A percentile compares a stretch with the other conserved stretches of the same genome.
Evolutionary conservation across 164 flowering plant genomes (phyloP).

Genomic region (Cinnamomum chago): DNA sequence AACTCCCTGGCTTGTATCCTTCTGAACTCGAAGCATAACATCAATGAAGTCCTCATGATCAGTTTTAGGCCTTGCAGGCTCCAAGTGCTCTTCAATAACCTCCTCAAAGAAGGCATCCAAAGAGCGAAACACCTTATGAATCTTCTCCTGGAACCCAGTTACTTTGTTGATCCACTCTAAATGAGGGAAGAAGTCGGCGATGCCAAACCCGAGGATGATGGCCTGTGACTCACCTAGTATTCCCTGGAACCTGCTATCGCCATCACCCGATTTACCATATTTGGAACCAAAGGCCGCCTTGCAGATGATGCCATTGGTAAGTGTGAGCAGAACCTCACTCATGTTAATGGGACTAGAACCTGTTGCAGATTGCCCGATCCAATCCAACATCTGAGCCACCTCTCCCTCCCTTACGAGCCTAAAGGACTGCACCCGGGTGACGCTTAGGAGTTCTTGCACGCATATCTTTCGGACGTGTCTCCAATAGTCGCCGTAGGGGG

Average conservation of each 20-base stretch:
- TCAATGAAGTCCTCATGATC: conserved; percentile 48
- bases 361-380: background rate
- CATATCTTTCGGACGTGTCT: conserved; percentile 10
- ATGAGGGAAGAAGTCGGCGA: conserved; percentile 62
- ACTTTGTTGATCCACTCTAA: conserved; percentile 35
- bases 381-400: background rate
- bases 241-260: background rate
- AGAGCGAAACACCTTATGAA: conserved; percentile 20
- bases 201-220: conserved; percentile 2
- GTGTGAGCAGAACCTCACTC: conserved; percentile 17
- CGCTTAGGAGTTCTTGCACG: conserved; percentile 8
- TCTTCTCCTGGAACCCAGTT: conserved; percentile 38
- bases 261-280: conserved; percentile 2
- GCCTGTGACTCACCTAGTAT: conserved; percentile 3
- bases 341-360: conserved; percentile 14
- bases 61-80: conserved; percentile 1
- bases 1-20: background rate
- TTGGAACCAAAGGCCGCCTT: conserved; percentile 31
- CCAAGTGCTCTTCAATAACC: conserved; percentile 39
- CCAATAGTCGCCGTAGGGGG: conserved; percentile 14
- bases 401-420: conserved; percentile 6
- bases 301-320: conserved; percentile 22
- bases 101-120: conserved; percentile 45
- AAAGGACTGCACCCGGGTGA: conserved; percentile 6
- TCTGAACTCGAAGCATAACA: conserved; percentile 41